phyloP scores from a whole-genome alignment of 2,329 filamentous ascomycete genomes.

The Aspergillus melleus region DNA sequence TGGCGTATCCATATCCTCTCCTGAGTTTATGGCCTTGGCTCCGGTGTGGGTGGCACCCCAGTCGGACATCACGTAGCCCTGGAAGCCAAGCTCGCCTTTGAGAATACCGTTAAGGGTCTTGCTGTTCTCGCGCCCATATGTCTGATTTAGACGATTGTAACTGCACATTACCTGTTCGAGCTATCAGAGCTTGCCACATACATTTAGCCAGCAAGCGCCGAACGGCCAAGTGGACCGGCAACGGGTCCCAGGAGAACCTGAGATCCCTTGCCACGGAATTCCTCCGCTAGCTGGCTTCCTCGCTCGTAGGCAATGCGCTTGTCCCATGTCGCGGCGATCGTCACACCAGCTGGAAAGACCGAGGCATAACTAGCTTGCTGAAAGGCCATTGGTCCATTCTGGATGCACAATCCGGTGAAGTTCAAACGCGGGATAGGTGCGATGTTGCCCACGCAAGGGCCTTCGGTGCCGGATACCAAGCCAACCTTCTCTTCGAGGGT shows the following conservation, averaged over 20 bases:
- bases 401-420: constrained; percentile 32
- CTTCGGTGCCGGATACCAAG: constrained; percentile 28
- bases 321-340: constrained; percentile 64
- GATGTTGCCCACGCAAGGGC: constrained; percentile 35
- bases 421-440: constrained; percentile 29
- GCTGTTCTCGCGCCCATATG: constrained; percentile 51
- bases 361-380: constrained; percentile 68
- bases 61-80: constrained; percentile 49
- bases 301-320: constrained; percentile 54
- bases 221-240: constrained; percentile 45
- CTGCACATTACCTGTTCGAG: constrained; percentile 38
- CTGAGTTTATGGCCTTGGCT: constrained; percentile 46
- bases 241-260: constrained; percentile 46
- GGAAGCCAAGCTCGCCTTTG: constrained; percentile 53
- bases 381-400: constrained; percentile 52
- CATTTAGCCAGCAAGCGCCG: constrained; percentile 12
- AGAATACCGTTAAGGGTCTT: constrained; percentile 48
- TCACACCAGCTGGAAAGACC: constrained; percentile 73
- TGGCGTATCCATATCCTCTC: constrained; percentile 66
- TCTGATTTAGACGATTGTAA: constrained; percentile 47
- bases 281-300: constrained; percentile 55
- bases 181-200: no score
- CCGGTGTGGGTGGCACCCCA: constrained; percentile 48
- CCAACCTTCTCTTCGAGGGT: constrained; percentile 28
- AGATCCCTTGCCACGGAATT: constrained; percentile 40